Percentiles rank a stretch among this genome's conserved stretches.
Conservation (phyloP, 257 asterid genomes). For the Ehretia macrophylla region DNA sequence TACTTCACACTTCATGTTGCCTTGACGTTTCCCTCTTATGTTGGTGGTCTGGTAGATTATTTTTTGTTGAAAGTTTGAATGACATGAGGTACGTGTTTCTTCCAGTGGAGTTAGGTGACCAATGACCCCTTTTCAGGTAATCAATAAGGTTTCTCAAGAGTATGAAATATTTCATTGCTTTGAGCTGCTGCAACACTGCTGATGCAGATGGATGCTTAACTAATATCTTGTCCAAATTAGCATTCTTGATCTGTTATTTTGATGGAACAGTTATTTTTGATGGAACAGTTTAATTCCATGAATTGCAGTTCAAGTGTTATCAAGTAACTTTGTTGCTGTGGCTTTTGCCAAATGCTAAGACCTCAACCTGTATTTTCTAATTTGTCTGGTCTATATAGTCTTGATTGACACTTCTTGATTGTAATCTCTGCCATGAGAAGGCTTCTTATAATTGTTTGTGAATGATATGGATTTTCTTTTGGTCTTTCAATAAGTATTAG, state of each 20-base stretch:
- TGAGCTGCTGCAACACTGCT: neutral
- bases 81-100: neutral
- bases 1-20: neutral
- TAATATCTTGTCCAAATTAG: neutral
- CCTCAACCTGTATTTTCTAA: too few relatives aligned
- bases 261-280: neutral
- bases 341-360: too few relatives aligned
- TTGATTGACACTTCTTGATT: too few relatives aligned
- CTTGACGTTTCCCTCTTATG: neutral
- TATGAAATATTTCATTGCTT: neutral
- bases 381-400: too few relatives aligned
- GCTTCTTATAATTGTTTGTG: too few relatives aligned
- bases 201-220: constrained; percentile 4
- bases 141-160: too few relatives aligned
- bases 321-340: too few relatives aligned
- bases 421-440: too few relatives aligned
- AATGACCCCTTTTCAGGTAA: neutral
- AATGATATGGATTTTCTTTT: too few relatives aligned
- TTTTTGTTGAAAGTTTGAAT: neutral
- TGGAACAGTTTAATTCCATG: neutral
- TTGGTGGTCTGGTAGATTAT: neutral
- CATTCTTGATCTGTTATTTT: neutral
- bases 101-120: neutral
- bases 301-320: too few relatives aligned
- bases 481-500: too few relatives aligned